Evolutionary conservation across 2,329 filamentous ascomycete species (phyloP), one percentile per base, ranked within the genome.

Genomic region (Cladophialophora chaetospira): DNA sequence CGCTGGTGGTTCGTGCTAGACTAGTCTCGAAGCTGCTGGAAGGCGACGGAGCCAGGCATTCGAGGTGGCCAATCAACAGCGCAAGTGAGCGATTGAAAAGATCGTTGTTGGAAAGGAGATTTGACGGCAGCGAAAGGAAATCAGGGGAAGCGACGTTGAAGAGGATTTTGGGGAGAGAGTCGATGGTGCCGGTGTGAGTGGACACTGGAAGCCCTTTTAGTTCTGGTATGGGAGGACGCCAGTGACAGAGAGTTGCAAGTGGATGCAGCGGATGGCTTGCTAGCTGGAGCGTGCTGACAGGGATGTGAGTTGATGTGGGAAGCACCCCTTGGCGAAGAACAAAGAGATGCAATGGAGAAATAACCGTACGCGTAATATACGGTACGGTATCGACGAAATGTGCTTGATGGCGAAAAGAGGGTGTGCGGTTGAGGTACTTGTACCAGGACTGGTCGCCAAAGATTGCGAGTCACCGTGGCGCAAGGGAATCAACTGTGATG

Each of bases 141-240:
- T 58, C 51, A 58, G 59, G 59, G 59, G 51, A 61, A 61, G 52
- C 53, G 51, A 45, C 35, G 48, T 51, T 51, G 53, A 61, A 55
- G 40, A 53, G 48, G 44, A 33, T 44, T 56, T 51, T 52, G 48
- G 49, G 25, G 25, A 28, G 25, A 48, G 31, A 31, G 53, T 26
- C 31, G 43, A 36, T 49, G 29, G 46, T 38, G 10, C 43, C 19
- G 17, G 52, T 47, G 29, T 28, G 33, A 50, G 57, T 55, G 57
- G 54, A 43, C 43, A 42, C 42, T 55, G 57, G 54, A 23, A 47
- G 46, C 42, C 38, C 43, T 45, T 52, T 57, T 51, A 51, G 48
- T 26, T 51, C 42, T 19, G 46, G 46, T 51, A 42, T 53, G 15
- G 42, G 47, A 53, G 29, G 31, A 38, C 46, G 15, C 38, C 44